A percentile compares a stretch with the other conserved stretches of the same genome.
phyloP scores from a whole-genome alignment of 225 moss, liverwort and hornwort species.

The Neckera pumila region DNA sequence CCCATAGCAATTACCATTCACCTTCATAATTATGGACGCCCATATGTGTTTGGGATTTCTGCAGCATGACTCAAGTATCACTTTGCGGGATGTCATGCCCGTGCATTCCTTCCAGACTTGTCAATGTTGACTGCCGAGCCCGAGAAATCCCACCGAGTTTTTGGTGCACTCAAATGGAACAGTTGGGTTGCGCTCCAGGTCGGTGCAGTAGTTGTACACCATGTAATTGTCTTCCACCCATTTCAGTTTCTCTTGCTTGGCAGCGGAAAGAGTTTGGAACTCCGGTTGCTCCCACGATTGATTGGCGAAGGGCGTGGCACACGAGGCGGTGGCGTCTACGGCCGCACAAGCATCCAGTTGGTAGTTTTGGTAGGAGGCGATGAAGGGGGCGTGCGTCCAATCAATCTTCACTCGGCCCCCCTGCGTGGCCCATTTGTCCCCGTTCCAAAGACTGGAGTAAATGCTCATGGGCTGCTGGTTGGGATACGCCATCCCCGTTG shows the following conservation, averaged over 20 bases:
- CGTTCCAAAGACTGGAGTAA: constrained; percentile 77
- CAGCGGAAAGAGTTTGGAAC: constrained; percentile 37
- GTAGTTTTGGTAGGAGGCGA: constrained; percentile 61
- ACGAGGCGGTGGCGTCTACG: neutral
- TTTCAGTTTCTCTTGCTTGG: constrained; percentile 44
- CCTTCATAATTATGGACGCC: neutral
- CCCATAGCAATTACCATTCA: neutral
- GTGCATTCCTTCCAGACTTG: neutral
- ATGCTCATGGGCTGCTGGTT: constrained; percentile 72
- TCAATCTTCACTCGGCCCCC: constrained; percentile 72
- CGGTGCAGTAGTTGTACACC: constrained; percentile 75
- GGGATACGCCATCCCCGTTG: constrained; percentile 61
- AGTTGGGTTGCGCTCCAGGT: constrained; percentile 16
- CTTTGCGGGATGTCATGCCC: neutral
- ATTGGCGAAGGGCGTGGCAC: constrained; percentile 7
- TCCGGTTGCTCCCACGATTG: constrained; percentile 24
- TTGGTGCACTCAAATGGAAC: constrained; percentile 16
- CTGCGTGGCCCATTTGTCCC: constrained; percentile 80
- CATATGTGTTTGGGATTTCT: neutral
- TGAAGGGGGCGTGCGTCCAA: constrained; percentile 69
- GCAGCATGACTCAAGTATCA: neutral
- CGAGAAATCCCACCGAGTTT: constrained; percentile 28
- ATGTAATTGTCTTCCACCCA: constrained; percentile 89
- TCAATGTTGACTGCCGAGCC: constrained; percentile 15
- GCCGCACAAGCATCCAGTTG: constrained; percentile 49